These are phyloP conservation scores for Gaultheria prostrata DNA, from an alignment of 148 eudicot species.

Conservation along the genomic window DNA sequence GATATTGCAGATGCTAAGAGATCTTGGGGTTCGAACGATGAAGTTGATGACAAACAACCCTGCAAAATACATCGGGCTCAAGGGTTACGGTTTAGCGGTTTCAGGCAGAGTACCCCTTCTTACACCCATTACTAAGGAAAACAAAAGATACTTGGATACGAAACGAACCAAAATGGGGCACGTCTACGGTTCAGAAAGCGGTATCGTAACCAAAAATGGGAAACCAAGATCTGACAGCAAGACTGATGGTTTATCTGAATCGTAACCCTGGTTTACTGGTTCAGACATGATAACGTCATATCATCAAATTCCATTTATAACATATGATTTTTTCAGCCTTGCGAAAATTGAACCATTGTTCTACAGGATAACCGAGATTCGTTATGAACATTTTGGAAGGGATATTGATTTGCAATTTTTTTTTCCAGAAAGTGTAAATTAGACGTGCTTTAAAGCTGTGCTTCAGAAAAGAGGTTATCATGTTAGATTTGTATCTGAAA, in stretches of 20 bases:
- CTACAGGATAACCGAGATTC: neutral
- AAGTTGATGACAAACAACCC: conserved; percentile 96
- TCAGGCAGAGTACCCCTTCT: conserved; percentile 81
- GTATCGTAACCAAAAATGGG: conserved; percentile 32
- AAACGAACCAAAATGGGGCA: conserved; percentile 91
- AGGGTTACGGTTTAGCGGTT: conserved; percentile 80
- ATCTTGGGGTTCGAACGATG: conserved; percentile 83
- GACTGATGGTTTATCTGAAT: conserved; percentile 4
- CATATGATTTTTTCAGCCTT: neutral
- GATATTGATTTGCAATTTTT: neutral
- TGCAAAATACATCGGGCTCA: conserved; percentile 71
- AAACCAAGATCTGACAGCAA: conserved; percentile 21
- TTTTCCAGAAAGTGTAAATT: neutral
- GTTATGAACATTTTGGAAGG: neutral
- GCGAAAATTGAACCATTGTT: neutral
- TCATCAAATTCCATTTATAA: neutral
- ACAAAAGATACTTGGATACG: conserved; percentile 81
- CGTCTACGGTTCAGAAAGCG: conserved; percentile 50
- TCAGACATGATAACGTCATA: neutral
- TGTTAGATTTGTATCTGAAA: neutral
- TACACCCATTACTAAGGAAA: conserved; percentile 77
- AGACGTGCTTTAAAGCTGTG: neutral
- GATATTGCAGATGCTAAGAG: conserved; percentile 72
- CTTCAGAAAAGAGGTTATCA: neutral
- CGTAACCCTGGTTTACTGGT: neutral